Conservation (phyloP, 1,139 yeast species). For the Yamadazyma spencermartinsiae region DNA sequence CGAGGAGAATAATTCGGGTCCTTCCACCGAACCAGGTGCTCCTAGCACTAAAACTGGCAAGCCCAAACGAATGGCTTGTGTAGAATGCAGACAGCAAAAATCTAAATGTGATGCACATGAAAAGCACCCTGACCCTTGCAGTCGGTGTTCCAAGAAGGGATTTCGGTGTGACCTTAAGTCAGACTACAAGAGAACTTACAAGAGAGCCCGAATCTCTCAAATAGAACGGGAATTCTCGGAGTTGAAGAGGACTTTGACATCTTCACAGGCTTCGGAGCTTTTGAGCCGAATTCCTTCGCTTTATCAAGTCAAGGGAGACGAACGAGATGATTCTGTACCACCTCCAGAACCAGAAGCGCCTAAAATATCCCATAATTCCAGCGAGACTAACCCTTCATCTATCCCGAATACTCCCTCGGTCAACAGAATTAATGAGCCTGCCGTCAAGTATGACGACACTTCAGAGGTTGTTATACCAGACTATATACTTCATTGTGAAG, state of each 20-base stretch:
- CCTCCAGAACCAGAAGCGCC: background rate
- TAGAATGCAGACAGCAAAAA: slow-evolving; percentile 95
- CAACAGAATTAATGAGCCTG: slow-evolving; percentile 10
- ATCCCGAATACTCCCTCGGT: slow-evolving; percentile 38
- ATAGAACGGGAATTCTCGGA: slow-evolving; percentile 78
- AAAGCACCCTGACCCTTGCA: slow-evolving; percentile 75
- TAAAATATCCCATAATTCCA: slow-evolving; percentile 10
- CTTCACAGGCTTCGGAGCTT: slow-evolving; percentile 50
- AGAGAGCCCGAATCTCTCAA: slow-evolving; percentile 80
- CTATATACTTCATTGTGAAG: slow-evolving; percentile 50
- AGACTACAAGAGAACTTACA: slow-evolving; percentile 85
- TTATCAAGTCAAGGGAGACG: slow-evolving; percentile 13
- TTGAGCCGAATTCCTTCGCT: slow-evolving; percentile 33
- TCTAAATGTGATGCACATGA: slow-evolving; percentile 85
- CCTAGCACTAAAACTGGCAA: slow-evolving; percentile 21
- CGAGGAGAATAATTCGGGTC: slow-evolving; percentile 8
- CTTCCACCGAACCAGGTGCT: slow-evolving; percentile 1
- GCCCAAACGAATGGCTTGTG: slow-evolving; percentile 78
- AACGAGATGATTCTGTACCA: slow-evolving; percentile 4
- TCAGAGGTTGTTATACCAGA: slow-evolving; percentile 31
- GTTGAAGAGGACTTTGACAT: slow-evolving; percentile 58
- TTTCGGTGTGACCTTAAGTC: slow-evolving; percentile 71
- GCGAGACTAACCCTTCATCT: slow-evolving; percentile 20
- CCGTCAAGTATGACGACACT: background rate
- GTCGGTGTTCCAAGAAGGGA: slow-evolving; percentile 72